Base-by-base conservation (phyloP, 768 basidiomycete genomes). In the Panellus pusillus region DNA sequence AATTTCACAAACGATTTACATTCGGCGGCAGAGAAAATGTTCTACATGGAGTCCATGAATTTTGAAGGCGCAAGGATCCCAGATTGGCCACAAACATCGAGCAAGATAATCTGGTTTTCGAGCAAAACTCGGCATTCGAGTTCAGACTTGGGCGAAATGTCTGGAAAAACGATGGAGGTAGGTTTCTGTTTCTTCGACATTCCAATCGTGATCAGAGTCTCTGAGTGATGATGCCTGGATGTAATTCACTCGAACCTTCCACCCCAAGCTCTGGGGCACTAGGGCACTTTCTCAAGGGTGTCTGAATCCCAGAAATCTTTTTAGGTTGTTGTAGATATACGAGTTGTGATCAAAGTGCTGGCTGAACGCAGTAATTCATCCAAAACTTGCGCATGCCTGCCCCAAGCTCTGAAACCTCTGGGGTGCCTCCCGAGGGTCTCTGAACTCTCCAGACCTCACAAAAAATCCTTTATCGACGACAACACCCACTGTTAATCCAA, bases 41-140 rank as follows among this genome's bases (percentile, higher is more conserved):
- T 72, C 86, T 89, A 47, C 6, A 47, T 19, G 4, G 47, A 37
- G 14, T 39, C n/a, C 37, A n/a, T 37, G 32, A 36, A 57, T n/a
- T n/a, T n/a, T n/a, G n/a, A n/a, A n/a, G 20, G 47, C 20, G 47
- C 46, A 24, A 24, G 24, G 3, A 20, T 27, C 42, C 3, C 8
- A 14, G 28, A 14, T 24, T 14, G 29, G 14, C 48, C 27, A 20
- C 80, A 15, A 58, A 84, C 86, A 61, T 84, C 78, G 49, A 87
- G 70, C 14, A 85, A 62, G 7, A 88, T 60, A 27, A 88, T 83
- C 64, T 87, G 86, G 68, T 86, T 81, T 44, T 86, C 80, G 11
- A 86, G 71, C 13, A 87, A 65, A 2, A 74, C 67, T 13, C 66
- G 72, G 54, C 75, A 78, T 52, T 76, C 67, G 7, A 86, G 68